Evolutionary conservation across 177 flowering plant genomes (phyloP).

Genomic region (Vitis hybrid): DNA sequence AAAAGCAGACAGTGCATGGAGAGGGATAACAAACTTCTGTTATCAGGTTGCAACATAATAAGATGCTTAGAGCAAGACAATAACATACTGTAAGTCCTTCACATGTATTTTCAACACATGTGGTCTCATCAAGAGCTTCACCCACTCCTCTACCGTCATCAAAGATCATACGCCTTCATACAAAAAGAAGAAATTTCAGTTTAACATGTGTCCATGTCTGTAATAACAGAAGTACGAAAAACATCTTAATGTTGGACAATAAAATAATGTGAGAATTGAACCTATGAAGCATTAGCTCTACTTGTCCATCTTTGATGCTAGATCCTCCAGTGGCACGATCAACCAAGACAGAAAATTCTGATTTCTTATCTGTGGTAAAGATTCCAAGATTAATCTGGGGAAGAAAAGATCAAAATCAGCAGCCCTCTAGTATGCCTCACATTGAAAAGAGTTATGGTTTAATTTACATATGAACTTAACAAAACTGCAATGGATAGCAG

Average conservation of each 20-base stretch:
- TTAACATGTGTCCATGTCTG: background rate
- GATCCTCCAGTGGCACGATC: conserved; percentile 85
- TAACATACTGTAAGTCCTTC: conserved; percentile 69
- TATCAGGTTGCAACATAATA: background rate
- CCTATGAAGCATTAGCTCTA: conserved; percentile 95
- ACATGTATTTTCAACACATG: conserved; percentile 49
- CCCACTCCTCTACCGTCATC: conserved; percentile 77
- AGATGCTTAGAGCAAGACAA: background rate
- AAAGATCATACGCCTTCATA: conserved; percentile 43
- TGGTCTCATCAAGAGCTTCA: conserved; percentile 76
- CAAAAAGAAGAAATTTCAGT: conserved; percentile 3
- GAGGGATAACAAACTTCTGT: background rate
- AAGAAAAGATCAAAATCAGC: conserved; percentile 1
- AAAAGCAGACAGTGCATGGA: too few species aligned
- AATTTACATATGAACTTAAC: too few species aligned
- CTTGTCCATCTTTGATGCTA: conserved; percentile 77
- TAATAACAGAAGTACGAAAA: background rate
- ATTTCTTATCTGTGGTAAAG: conserved; percentile 44
- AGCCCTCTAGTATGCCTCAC: background rate
- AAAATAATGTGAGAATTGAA: conserved; percentile 12
- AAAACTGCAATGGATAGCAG: too few species aligned
- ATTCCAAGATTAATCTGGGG: conserved; percentile 90
- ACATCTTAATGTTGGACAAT: conserved; percentile 1
- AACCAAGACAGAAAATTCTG: conserved; percentile 83
- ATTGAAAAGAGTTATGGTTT: too few species aligned